Evolutionary conservation across 352 stramenopile species (phyloP), one percentile per base, ranked within the genome.

Genomic region (Phytopythium chamaehyphon): DNA sequence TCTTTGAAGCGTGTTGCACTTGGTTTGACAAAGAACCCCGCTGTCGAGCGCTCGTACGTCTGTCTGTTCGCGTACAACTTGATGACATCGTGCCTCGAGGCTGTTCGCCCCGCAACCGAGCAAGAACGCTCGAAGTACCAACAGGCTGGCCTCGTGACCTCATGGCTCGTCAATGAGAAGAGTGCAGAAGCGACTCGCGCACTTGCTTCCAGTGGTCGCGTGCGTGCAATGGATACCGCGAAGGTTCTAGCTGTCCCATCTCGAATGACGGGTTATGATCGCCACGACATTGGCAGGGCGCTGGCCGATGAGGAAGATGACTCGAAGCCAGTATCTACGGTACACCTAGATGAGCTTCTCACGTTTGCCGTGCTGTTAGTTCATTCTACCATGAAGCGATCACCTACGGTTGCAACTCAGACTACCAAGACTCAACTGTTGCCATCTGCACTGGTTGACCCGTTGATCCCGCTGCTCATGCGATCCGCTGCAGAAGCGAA

Each of bases 401-500:
- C 55, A 3, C 51, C 61, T 33, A 71, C 40, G 64, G 6, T 40
- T 14, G 33, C 45, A 6, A 33, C 39, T 19, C 39, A 28, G 45
- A 49, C 19, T 3, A 61, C 58, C 28, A 43, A 36, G 76, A 37
- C 59, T 54, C 47, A 61, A 63, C 23, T 54, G 46, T 54, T 69
- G 19, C 55, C 73, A n/a, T 36, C 66, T 26, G 49, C 69, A 28
- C 86, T 98, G 55, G 69, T 97, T 4, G 92, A 98, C 58, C 94
- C 94, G 15, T 93, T 98, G 55, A 82, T 98, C 24, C 84, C 81
- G 11, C 64, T 97, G 47, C 62, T 98, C 16, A 93, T 97, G 60
- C 82, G 88, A 4, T 98, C 91, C 56, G 79, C 96, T 2, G 75
- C 73, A 23, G 86, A 91, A 45, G 97, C 84, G 44, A 96, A 95